Conservation (phyloP, 805 yeast genomes). For the Suhomyces sp. region DNA sequence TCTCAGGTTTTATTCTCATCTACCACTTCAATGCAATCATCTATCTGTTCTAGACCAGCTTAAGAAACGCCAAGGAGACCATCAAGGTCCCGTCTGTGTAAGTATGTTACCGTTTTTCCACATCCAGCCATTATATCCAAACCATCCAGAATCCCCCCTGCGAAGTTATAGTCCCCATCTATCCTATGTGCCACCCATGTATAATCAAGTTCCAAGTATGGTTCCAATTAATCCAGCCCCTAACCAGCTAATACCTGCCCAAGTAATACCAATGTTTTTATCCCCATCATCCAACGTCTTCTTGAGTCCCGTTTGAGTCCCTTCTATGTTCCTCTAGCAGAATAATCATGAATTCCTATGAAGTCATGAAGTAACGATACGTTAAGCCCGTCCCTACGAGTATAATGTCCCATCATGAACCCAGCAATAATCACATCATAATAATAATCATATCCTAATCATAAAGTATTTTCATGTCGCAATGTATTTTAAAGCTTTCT, state of each 20-base stretch:
- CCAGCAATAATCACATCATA: no score
- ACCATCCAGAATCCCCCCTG: neutral
- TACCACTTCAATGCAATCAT: slow-evolving; percentile 9
- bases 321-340: no score
- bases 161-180: neutral
- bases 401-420: no score
- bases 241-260: no score
- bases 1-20: no score
- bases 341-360: no score
- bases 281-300: no score
- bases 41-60: slow-evolving; percentile 8
- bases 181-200: slow-evolving; percentile 1
- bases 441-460: no score
- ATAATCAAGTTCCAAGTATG: slow-evolving; percentile 1
- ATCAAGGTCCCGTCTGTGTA: slow-evolving; percentile 4
- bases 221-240: neutral
- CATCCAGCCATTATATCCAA: neutral
- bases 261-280: no score
- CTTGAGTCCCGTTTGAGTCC: no score
- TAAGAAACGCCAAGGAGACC: slow-evolving; percentile 5
- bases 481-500: neutral
- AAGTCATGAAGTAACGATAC: no score
- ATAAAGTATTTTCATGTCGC: neutral
- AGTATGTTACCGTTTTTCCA: slow-evolving; percentile 1
- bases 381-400: no score